These are phyloP conservation scores for Phaffomyces antillensis DNA, from an alignment of 805 yeast genomes.

Conservation along the genomic window DNA sequence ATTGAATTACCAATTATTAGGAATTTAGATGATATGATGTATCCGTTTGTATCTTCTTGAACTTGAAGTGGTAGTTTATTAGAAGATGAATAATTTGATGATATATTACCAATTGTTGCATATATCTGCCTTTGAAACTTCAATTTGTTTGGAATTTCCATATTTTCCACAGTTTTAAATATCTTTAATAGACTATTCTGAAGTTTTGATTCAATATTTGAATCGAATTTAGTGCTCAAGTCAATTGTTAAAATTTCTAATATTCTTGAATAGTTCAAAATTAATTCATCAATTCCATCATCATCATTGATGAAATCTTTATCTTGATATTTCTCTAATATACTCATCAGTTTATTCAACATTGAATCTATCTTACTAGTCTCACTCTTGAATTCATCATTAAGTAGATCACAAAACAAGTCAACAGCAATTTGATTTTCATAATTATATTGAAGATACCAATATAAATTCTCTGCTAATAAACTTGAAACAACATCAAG, in stretches of 20 bases:
- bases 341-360: conserved; percentile 3
- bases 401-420: not conserved
- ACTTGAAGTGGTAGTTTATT: conserved; percentile 8
- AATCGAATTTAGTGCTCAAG: conserved; percentile 8
- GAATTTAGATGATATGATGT: conserved; percentile 15
- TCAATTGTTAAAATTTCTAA: conserved; percentile 17
- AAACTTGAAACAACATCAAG: conserved; percentile 6
- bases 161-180: conserved; percentile 2
- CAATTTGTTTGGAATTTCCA: conserved; percentile 17
- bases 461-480: conserved; percentile 10
- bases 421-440: conserved; percentile 2
- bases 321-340: not conserved
- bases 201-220: conserved; percentile 4
- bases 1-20: conserved; percentile 22
- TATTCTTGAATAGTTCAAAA: conserved; percentile 12
- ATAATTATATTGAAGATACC: conserved; percentile 5
- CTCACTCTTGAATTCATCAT: not conserved
- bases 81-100: conserved; percentile 17
- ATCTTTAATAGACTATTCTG: conserved; percentile 8
- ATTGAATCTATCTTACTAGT: conserved; percentile 7
- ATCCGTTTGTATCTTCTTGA: conserved; percentile 15
- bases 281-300: conserved; percentile 18
- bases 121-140: conserved; percentile 17
- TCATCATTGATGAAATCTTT: conserved; percentile 16
- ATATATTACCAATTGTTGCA: conserved; percentile 22